Evolutionary conservation across 495 filamentous ascomycete species (phyloP).

Genomic region (Alectoria sarmentosa): DNA sequence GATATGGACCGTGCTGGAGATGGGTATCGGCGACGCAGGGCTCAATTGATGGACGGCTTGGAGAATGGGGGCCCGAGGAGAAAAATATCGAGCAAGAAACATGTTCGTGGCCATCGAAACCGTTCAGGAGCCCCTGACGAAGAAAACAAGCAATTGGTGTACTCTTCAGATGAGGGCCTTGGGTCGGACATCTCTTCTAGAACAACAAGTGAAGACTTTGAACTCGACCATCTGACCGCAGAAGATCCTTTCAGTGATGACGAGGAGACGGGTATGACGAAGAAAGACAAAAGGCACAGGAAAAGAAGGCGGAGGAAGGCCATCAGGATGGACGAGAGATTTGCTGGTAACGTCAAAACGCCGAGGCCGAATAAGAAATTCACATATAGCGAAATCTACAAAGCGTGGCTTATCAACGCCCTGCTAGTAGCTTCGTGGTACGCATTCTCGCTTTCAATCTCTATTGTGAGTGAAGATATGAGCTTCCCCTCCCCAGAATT

Average conservation of each 20-base stretch:
- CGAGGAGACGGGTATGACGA: slow-evolving; percentile 81
- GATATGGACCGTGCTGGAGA: slow-evolving; percentile 19
- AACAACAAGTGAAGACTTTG: slow-evolving; percentile 45
- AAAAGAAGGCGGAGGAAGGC: slow-evolving; percentile 57
- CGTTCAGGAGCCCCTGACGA: slow-evolving; percentile 26
- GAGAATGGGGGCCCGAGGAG: slow-evolving; percentile 4
- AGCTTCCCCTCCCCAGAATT: background rate
- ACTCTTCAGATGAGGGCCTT: slow-evolving; percentile 23
- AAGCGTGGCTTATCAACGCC: slow-evolving; percentile 60
- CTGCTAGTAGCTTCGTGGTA: slow-evolving; percentile 86
- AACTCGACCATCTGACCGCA: slow-evolving; percentile 50
- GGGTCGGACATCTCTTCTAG: slow-evolving; percentile 43
- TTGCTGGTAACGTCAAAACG: slow-evolving; percentile 44
- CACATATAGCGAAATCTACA: slow-evolving; percentile 62
- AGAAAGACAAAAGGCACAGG: slow-evolving; percentile 58
- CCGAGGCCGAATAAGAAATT: slow-evolving; percentile 38
- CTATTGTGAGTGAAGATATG: slow-evolving; percentile 58
- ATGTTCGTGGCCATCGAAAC: background rate
- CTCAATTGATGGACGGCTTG: slow-evolving; percentile 13
- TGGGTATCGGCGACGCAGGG: slow-evolving; percentile 14
- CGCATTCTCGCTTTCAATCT: slow-evolving; percentile 88
- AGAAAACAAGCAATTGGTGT: slow-evolving; percentile 14
- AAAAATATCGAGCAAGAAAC: slow-evolving; percentile 2
- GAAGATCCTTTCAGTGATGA: slow-evolving; percentile 78
- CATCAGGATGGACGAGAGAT: slow-evolving; percentile 65